phyloP scores from a whole-genome alignment of 331 rosid species.

The Erythrophleum ivorense region DNA sequence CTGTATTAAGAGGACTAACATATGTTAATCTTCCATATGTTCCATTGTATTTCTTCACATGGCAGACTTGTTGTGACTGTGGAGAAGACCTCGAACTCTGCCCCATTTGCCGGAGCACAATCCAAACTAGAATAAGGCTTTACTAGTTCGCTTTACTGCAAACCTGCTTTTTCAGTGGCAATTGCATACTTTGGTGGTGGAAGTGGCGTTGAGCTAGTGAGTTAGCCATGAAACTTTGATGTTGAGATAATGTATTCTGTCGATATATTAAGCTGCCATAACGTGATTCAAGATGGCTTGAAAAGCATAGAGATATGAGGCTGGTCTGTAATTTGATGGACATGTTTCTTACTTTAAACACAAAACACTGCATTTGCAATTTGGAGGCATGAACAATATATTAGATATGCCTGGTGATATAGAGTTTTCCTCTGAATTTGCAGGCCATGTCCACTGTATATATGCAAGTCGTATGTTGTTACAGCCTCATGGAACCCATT shows the following conservation, averaged over 20 bases:
- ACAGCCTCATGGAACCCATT: conserved; percentile 21
- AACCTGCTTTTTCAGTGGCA: conserved; percentile 30
- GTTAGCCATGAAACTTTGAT: conserved; percentile 21
- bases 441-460: conserved; percentile 38
- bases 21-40: not conserved
- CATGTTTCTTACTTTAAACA: conserved; percentile 4
- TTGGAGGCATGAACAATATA: conserved; percentile 20
- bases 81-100: conserved; percentile 72
- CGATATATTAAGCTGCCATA: not conserved
- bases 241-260: not conserved
- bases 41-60: conserved; percentile 7
- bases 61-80: conserved; percentile 89
- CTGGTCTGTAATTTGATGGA: conserved; percentile 21
- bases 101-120: conserved; percentile 79
- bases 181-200: not conserved
- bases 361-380: not conserved
- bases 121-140: conserved; percentile 71
- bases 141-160: conserved; percentile 45
- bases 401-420: not conserved
- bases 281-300: not conserved
- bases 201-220: conserved; percentile 3
- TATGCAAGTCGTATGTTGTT: conserved; percentile 3
- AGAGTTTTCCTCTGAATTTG: not conserved
- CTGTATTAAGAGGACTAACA: conserved; percentile 3
- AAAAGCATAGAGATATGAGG: conserved; percentile 35